Evolutionary conservation across 139 green algal genomes (phyloP).

Genomic region (Tetradesmus obliquus): DNA sequence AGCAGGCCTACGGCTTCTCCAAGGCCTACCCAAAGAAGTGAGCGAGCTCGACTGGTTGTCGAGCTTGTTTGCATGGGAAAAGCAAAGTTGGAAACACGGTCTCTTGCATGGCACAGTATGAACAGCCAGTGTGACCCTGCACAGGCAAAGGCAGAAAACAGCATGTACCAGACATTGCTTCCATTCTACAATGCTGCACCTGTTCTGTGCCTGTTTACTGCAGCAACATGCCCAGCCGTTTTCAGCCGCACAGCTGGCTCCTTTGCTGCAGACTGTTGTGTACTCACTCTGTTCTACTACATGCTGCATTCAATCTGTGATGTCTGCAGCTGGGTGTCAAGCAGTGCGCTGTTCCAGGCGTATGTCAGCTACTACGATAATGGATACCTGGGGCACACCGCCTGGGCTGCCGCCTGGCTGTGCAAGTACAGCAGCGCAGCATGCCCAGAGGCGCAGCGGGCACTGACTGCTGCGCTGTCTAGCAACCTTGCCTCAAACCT

Average conservation of each 20-base stretch:
- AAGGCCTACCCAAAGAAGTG: constrained; percentile 2
- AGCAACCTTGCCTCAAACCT: background rate
- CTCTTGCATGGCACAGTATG: too few species aligned
- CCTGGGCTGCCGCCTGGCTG: constrained; percentile 4
- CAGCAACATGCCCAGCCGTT: too few species aligned
- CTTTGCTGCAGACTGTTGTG: too few species aligned
- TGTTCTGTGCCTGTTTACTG: too few species aligned
- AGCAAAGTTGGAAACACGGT: too few species aligned
- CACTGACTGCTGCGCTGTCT: background rate
- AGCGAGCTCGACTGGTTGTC: background rate
- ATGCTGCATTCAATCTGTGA: too few species aligned
- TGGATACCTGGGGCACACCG: background rate
- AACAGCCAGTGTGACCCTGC: too few species aligned
- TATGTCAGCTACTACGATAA: background rate
- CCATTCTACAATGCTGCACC: too few species aligned
- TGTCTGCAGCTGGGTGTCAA: background rate
- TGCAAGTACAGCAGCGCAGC: background rate
- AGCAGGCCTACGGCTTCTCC: constrained; percentile 41
- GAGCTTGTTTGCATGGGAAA: background rate
- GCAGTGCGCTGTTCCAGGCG: background rate
- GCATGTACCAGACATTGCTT: background rate
- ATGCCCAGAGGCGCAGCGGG: background rate
- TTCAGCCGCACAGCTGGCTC: too few species aligned
- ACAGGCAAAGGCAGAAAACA: background rate
- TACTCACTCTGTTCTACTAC: too few species aligned